These are phyloP conservation scores for Zygoascus ofunaensis DNA, from an alignment of 805 yeast genomes.

Conservation along the genomic window DNA sequence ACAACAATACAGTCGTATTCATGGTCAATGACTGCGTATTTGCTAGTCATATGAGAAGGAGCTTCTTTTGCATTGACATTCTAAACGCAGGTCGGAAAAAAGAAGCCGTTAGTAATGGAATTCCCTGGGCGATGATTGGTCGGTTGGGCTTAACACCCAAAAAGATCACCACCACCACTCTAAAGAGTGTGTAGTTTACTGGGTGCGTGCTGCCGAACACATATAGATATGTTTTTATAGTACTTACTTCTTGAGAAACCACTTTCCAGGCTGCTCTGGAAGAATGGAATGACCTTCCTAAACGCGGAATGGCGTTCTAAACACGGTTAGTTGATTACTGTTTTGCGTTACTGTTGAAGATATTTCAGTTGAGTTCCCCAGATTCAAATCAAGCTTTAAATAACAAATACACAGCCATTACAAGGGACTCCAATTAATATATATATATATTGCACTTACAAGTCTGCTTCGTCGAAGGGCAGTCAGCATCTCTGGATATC, in stretches of 20 bases:
- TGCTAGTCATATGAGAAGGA: slow-evolving; percentile 46
- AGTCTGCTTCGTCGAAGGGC: slow-evolving; percentile 8
- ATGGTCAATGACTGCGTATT: slow-evolving; percentile 90
- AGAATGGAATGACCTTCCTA: slow-evolving; percentile 24
- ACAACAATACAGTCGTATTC: slow-evolving; percentile 97
- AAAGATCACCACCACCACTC: too few species aligned
- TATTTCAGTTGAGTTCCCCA: background rate
- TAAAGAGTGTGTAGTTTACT: too few species aligned
- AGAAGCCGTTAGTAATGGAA: background rate
- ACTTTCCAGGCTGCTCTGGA: slow-evolving; percentile 24
- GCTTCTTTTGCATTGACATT: slow-evolving; percentile 38
- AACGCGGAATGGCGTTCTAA: background rate
- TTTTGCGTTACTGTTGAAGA: too few species aligned
- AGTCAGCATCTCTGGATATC: slow-evolving; percentile 9
- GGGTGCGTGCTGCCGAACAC: too few species aligned
- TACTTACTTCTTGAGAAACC: slow-evolving; percentile 26
- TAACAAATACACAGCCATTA: slow-evolving; percentile 4
- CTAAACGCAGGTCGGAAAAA: too few species aligned
- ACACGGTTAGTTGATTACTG: too few species aligned
- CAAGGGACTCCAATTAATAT: slow-evolving; percentile 4
- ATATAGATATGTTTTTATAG: too few species aligned
- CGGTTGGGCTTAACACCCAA: too few species aligned
- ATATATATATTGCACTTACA: slow-evolving; percentile 9
- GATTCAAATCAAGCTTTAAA: background rate
- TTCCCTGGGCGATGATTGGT: background rate